These are phyloP conservation scores for Microsporum ferrugineum DNA, from an alignment of 2,329 filamentous ascomycete species.

Conservation along the genomic window DNA sequence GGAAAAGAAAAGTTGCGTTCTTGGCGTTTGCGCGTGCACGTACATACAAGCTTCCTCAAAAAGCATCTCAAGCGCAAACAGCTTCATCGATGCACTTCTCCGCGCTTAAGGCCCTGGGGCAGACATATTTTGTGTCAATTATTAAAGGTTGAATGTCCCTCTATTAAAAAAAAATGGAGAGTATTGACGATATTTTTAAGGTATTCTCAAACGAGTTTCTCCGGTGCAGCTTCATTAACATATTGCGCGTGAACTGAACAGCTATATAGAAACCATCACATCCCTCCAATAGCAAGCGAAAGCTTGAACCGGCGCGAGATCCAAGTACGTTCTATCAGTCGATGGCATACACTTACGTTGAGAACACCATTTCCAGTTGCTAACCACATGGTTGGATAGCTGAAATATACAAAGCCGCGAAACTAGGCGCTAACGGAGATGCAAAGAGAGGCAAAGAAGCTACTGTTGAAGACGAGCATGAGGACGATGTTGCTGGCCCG, in stretches of 20 bases:
- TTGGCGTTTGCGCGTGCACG: slow-evolving; percentile 22
- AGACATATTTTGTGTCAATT: neutral
- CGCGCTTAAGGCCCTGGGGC: no score
- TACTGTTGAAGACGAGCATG: slow-evolving; percentile 39
- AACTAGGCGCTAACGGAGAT: slow-evolving; percentile 41
- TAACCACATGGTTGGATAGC: slow-evolving; percentile 21
- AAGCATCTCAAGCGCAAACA: neutral
- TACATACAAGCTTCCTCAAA: slow-evolving; percentile 10
- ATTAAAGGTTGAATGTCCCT: neutral
- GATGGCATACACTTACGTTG: neutral
- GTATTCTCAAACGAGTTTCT: slow-evolving; percentile 17
- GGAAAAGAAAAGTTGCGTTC: slow-evolving; percentile 21
- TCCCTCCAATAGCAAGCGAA: slow-evolving; percentile 43
- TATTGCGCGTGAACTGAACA: slow-evolving; percentile 12
- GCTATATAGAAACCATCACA: slow-evolving; percentile 37
- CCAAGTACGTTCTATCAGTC: slow-evolving; percentile 30
- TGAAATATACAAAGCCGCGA: slow-evolving; percentile 50
- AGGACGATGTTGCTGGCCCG: slow-evolving; percentile 42
- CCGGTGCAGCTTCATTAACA: neutral
- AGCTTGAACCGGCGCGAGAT: slow-evolving; percentile 45
- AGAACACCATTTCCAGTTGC: neutral
- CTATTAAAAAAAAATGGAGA: slow-evolving; percentile 39
- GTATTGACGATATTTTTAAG: slow-evolving; percentile 53
- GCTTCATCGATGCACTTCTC: neutral
- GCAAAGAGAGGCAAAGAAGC: slow-evolving; percentile 37